Percentiles rank a stretch among this genome's conserved stretches.
Evolutionary conservation across 2,329 filamentous ascomycete species (phyloP).

Genomic region (Fusarium siculi): DNA sequence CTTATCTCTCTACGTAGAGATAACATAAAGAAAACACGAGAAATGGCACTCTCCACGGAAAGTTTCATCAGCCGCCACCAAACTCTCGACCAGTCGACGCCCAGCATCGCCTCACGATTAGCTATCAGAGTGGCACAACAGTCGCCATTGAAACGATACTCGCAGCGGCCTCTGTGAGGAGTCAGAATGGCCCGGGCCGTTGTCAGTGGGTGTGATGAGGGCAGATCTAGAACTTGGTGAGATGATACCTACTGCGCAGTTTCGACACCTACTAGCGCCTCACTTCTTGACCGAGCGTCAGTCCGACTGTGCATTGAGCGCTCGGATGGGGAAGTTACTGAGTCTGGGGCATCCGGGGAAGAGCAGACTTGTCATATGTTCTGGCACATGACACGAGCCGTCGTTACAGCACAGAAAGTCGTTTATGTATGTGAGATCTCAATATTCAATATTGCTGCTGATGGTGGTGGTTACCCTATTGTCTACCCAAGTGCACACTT

Average conservation of each 20-base stretch:
- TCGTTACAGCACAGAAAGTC: not conserved
- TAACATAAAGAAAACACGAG: not conserved
- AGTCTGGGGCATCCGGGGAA: not conserved
- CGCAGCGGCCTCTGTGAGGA: not conserved
- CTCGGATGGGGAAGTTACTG: constrained; percentile 16
- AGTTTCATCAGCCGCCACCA: not conserved
- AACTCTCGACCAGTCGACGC: not conserved
- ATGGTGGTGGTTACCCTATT: constrained; percentile 23
- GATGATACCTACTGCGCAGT: constrained; percentile 4
- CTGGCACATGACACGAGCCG: constrained; percentile 14
- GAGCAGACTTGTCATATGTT: constrained; percentile 20
- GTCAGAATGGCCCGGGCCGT: constrained; percentile 31
- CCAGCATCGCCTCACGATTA: not conserved
- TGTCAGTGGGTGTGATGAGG: constrained; percentile 15
- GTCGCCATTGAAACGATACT: not conserved
- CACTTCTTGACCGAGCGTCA: constrained; percentile 1
- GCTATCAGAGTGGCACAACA: constrained; percentile 5
- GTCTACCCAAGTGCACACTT: not conserved
- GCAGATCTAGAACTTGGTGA: constrained; percentile 30
- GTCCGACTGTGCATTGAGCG: constrained; percentile 2
- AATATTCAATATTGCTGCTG: not conserved
- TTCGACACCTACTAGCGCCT: constrained; percentile 7
- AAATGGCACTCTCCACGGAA: not conserved
- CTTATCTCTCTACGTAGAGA: not conserved
- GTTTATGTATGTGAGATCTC: not conserved